Evolutionary conservation across 495 filamentous ascomycete genomes (phyloP).

Genomic region (Penicillium paradoxum): DNA sequence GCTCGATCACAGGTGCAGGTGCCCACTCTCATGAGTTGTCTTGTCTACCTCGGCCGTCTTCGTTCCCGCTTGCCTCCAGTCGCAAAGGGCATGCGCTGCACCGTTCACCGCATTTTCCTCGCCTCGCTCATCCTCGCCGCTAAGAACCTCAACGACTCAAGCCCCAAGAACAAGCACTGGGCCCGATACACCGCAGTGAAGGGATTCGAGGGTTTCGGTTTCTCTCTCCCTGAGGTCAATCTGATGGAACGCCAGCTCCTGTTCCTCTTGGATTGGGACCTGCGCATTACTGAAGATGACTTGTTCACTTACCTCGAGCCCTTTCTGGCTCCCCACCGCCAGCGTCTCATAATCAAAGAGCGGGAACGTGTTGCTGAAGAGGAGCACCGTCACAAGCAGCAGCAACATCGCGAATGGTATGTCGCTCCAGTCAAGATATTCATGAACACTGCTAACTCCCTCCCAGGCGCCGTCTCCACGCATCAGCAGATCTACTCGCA

Average conservation of each 20-base stretch:
- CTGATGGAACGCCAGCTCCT: constrained; percentile 98
- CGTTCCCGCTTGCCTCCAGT: constrained; percentile 81
- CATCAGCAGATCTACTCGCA: constrained; percentile 39
- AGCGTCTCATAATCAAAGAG: constrained; percentile 30
- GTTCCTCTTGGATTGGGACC: constrained; percentile 89
- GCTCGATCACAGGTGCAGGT: constrained; percentile 93
- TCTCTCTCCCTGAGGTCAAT: constrained; percentile 92
- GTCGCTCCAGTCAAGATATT: not conserved
- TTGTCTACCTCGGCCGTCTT: constrained; percentile 87
- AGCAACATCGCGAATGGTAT: constrained; percentile 40
- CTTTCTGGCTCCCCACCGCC: constrained; percentile 81
- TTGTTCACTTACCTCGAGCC: constrained; percentile 81
- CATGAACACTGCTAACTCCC: not conserved
- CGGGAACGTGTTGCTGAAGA: constrained; percentile 27
- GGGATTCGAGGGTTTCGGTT: constrained; percentile 77
- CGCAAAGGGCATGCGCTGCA: constrained; percentile 96
- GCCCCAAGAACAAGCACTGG: constrained; percentile 99
- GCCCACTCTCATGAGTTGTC: constrained; percentile 90
- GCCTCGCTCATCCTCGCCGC: constrained; percentile 74
- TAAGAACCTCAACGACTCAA: constrained; percentile 83
- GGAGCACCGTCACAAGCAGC: constrained; percentile 30
- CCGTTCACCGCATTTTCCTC: constrained; percentile 83
- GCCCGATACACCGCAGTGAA: constrained; percentile 78
- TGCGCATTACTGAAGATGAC: constrained; percentile 76
- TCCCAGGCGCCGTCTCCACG: constrained; percentile 35